A percentile compares a stretch with the other conserved stretches of the same genome.
Evolutionary conservation across 495 filamentous ascomycete species (phyloP).

Genomic region (Letharia columbiana): DNA sequence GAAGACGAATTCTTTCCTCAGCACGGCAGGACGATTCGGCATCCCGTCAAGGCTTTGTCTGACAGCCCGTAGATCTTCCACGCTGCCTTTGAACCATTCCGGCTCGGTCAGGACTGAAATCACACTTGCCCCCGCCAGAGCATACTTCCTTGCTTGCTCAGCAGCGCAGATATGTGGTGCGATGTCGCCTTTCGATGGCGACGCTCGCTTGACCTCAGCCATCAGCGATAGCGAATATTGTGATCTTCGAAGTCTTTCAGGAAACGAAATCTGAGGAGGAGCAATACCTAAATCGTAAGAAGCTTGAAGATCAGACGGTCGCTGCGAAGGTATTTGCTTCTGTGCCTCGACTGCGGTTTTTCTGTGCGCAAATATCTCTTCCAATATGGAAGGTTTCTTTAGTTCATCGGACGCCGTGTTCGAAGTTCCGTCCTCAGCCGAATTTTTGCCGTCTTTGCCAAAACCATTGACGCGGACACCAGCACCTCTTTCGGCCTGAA

Average conservation of each 20-base stretch:
- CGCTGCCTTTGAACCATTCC: slow-evolving; percentile 96
- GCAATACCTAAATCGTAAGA: slow-evolving; percentile 75
- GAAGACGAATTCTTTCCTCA: slow-evolving; percentile 97
- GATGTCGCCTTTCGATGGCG: slow-evolving; percentile 93
- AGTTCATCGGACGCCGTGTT: slow-evolving; percentile 20
- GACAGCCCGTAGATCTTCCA: slow-evolving; percentile 85
- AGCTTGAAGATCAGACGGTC: slow-evolving; percentile 77
- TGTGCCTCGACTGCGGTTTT: slow-evolving; percentile 69
- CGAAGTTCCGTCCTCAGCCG: slow-evolving; percentile 20
- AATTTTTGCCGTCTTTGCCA: slow-evolving; percentile 25
- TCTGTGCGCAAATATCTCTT: slow-evolving; percentile 84
- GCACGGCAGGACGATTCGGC: slow-evolving; percentile 80
- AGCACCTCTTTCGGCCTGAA: neutral
- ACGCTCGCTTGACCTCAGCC: slow-evolving; percentile 95
- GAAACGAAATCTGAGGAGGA: slow-evolving; percentile 77
- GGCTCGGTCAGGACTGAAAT: slow-evolving; percentile 98
- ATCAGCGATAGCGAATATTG: slow-evolving; percentile 77
- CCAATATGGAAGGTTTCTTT: slow-evolving; percentile 77
- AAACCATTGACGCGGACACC: slow-evolving; percentile 18
- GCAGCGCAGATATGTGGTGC: slow-evolving; percentile 80
- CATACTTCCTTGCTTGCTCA: slow-evolving; percentile 83
- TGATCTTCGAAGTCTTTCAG: slow-evolving; percentile 67
- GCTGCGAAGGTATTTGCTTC: slow-evolving; percentile 75
- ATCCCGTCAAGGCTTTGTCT: slow-evolving; percentile 81
- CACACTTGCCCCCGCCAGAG: slow-evolving; percentile 85